phyloP scores from a whole-genome alignment of 371 early-diverging fungal genomes.

The Blastocladiella emersonii region DNA sequence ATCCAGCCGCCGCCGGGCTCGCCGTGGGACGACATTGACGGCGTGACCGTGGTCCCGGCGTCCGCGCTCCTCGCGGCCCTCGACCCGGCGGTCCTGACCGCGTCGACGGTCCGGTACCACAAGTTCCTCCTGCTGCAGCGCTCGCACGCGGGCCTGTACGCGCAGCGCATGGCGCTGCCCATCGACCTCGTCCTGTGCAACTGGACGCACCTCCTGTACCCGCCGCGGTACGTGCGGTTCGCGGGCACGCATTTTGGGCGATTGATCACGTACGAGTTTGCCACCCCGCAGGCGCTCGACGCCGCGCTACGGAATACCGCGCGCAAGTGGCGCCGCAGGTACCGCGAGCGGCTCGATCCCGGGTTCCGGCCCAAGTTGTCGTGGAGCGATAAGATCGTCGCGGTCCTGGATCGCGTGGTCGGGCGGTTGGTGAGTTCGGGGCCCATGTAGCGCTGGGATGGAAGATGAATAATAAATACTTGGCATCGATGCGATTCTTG shows the following conservation, averaged over 20 bases:
- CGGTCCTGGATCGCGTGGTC: neutral
- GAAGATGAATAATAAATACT: too few relatives aligned
- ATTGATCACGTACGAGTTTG: slow-evolving; percentile 6
- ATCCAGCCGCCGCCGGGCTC: neutral
- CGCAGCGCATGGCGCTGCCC: slow-evolving; percentile 1
- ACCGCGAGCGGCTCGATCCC: neutral
- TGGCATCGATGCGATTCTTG: too few relatives aligned
- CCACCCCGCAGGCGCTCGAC: neutral
- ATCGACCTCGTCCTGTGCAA: neutral
- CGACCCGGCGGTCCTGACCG: neutral
- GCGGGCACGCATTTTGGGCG: neutral
- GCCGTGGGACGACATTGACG: neutral
- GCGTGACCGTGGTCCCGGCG: neutral
- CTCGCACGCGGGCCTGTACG: neutral
- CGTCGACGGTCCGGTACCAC: slow-evolving; percentile 1
- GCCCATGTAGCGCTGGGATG: neutral
- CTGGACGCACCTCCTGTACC: slow-evolving; percentile 1
- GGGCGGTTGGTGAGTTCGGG: neutral
- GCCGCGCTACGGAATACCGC: neutral
- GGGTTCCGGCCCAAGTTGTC: neutral
- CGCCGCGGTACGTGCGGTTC: slow-evolving; percentile 3
- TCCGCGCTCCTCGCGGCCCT: neutral
- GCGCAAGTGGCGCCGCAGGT: neutral
- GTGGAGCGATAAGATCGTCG: neutral
- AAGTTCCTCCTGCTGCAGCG: neutral